These are phyloP conservation scores for Linnemannia elongata DNA, from an alignment of 192 early-diverging fungal species.

Conservation along the genomic window DNA sequence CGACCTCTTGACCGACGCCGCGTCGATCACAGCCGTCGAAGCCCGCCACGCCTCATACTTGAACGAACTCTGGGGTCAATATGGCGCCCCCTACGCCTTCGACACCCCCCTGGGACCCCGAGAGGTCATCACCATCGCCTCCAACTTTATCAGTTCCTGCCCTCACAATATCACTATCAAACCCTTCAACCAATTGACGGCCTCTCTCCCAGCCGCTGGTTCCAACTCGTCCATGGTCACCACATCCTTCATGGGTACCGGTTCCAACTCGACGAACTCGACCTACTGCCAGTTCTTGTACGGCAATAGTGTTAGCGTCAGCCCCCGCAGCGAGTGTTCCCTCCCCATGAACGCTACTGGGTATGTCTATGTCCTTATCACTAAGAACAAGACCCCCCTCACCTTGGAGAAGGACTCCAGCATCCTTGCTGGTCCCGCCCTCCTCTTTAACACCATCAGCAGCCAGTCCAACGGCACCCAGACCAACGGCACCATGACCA, in stretches of 20 bases:
- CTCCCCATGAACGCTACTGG: conserved; percentile 19
- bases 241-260: conserved; percentile 6
- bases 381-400: conserved; percentile 12
- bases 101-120: conserved; percentile 22
- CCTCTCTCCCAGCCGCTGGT: neutral
- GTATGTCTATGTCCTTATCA: conserved; percentile 31
- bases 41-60: conserved; percentile 29
- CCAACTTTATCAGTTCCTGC: conserved; percentile 14
- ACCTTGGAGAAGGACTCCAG: neutral
- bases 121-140: conserved; percentile 12
- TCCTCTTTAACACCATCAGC: conserved; percentile 19
- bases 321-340: conserved; percentile 7
- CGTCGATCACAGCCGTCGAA: conserved; percentile 22
- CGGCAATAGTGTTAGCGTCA: conserved; percentile 10
- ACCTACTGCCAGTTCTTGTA: conserved; percentile 46
- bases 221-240: conserved; percentile 2
- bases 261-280: neutral
- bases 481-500: neutral
- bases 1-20: conserved; percentile 2
- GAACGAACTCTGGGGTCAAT: conserved; percentile 21
- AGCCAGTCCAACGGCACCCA: neutral
- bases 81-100: conserved; percentile 16
- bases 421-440: conserved; percentile 37
- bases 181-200: conserved; percentile 25
- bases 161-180: conserved; percentile 8